Evolutionary conservation across 352 stramenopile genomes (phyloP), one percentile per base, ranked within the genome.

Genomic region (Phytophthora sp.): DNA sequence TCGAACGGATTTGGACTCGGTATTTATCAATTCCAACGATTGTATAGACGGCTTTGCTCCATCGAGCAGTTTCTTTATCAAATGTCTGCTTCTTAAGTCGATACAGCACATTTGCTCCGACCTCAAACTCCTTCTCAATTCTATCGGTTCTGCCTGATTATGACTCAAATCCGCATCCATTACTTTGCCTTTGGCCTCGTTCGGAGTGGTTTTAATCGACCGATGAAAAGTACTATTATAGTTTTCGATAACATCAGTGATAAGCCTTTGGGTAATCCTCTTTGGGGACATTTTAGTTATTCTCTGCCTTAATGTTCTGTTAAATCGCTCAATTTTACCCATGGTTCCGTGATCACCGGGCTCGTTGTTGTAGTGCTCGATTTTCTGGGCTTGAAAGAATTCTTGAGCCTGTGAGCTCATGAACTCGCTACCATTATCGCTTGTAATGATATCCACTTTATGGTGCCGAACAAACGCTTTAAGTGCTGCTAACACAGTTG

Each of bases 341-440:
- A 81, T 69, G 2, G 63, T 74, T 6, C 24, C 32, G 43, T 84
- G 65, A 57, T 84, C 68, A 28, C 62, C 71, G 5, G 50, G 39
- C 20, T 79, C 75, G 24, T 76, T 77, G 17, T 78, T 79, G 52
- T 55, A 77, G 37, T 78, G 68, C 10, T 70, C 53, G 44, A 79
- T 83, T 13, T 58, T 65, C 10, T 76, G 64, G 2, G 13, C 13
- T 55, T 74, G 63, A 4, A 79, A 63, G 21, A 56, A 75, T 27
- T 34, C 23, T 49, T 72, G 59, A 42, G 59, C 44, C 15, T 46
- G 13, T 7, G 55, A 43, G 26, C 76, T 79, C 56, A 78, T 66
- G 24, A 77, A 79, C 35, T 83, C 62, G 2, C 3, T 32, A 13
- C 74, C 74, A 53, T 80, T 83, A 42, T 83, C 74, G 5, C 31